Evolutionary conservation across 192 early-diverging fungal species (phyloP).

Genomic region (Dissophora ornata): DNA sequence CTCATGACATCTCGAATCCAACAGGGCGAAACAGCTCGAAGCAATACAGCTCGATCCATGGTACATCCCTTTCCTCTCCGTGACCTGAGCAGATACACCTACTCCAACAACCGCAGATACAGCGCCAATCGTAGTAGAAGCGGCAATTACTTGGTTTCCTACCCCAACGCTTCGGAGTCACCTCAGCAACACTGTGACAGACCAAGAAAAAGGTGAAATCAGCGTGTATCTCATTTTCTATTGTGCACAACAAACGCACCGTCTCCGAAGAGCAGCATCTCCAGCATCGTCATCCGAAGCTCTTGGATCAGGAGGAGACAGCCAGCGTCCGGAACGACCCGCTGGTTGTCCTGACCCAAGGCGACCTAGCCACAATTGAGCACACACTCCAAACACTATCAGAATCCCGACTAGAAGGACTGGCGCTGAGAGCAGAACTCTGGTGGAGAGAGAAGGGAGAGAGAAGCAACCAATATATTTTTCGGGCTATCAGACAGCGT

Average conservation of each 20-base stretch:
- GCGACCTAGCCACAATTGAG: neutral
- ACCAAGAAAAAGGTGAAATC: neutral
- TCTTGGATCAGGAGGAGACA: neutral
- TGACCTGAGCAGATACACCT: no score
- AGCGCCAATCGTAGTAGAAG: no score
- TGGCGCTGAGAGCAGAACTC: neutral
- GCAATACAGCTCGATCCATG: no score
- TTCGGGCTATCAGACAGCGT: neutral
- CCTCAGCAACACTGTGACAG: neutral
- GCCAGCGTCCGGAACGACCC: neutral
- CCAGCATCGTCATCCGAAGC: neutral
- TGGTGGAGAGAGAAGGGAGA: slow-evolving; percentile 2
- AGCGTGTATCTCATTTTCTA: neutral
- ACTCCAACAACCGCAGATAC: no score
- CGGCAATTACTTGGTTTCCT: no score
- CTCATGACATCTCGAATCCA: no score
- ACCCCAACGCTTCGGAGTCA: no score
- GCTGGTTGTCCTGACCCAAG: neutral
- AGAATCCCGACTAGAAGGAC: neutral
- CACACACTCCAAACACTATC: neutral
- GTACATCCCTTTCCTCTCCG: no score
- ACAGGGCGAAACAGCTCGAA: no score
- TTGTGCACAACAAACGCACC: neutral
- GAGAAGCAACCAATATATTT: neutral
- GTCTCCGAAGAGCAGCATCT: neutral